Conservation (phyloP, 2,329 filamentous ascomycete genomes). For the Ophiognomonia clavigignenti-juglandacearum region DNA sequence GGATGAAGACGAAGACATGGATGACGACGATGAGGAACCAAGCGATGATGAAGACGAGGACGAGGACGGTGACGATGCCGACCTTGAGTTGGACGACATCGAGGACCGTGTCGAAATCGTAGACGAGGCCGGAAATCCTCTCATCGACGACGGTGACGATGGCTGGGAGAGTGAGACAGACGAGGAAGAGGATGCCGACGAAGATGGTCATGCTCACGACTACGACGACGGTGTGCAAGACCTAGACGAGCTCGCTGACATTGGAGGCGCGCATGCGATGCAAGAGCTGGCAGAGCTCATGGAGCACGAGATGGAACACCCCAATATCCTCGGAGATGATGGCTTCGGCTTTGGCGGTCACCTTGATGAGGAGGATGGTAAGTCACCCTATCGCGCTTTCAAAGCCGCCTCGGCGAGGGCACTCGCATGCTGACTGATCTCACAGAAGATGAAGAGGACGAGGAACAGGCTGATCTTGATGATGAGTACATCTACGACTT, state of each 20-base stretch:
- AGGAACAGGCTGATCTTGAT: slow-evolving; percentile 63
- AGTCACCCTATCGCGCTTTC: no score
- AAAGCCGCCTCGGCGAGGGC: no score
- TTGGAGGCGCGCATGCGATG: slow-evolving; percentile 1
- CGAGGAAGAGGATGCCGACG: slow-evolving; percentile 47
- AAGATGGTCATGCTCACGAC: slow-evolving; percentile 36
- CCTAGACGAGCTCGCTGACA: slow-evolving; percentile 41
- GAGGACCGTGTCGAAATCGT: slow-evolving; percentile 52
- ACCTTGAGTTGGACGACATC: slow-evolving; percentile 47
- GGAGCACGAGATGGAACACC: slow-evolving; percentile 47
- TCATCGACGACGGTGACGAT: slow-evolving; percentile 55
- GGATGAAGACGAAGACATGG: slow-evolving; percentile 52
- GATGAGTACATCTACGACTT: slow-evolving; percentile 61
- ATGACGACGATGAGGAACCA: slow-evolving; percentile 48
- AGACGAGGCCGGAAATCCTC: slow-evolving; percentile 56
- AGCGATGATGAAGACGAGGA: slow-evolving; percentile 54
- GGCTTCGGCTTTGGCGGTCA: slow-evolving; percentile 14
- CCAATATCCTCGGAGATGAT: slow-evolving; percentile 33
- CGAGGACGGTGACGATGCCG: slow-evolving; percentile 40
- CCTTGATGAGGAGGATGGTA: slow-evolving; percentile 58
- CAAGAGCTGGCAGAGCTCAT: slow-evolving; percentile 49
- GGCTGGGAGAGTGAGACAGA: slow-evolving; percentile 59
- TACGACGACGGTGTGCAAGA: slow-evolving; percentile 54
- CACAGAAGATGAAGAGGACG: slow-evolving; percentile 57
- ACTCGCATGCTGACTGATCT: slow-evolving; percentile 17